Percentiles rank a stretch among this genome's conserved stretches.
Evolutionary conservation across 768 basidiomycete species (phyloP).

Genomic region (Boletus insuetus): DNA sequence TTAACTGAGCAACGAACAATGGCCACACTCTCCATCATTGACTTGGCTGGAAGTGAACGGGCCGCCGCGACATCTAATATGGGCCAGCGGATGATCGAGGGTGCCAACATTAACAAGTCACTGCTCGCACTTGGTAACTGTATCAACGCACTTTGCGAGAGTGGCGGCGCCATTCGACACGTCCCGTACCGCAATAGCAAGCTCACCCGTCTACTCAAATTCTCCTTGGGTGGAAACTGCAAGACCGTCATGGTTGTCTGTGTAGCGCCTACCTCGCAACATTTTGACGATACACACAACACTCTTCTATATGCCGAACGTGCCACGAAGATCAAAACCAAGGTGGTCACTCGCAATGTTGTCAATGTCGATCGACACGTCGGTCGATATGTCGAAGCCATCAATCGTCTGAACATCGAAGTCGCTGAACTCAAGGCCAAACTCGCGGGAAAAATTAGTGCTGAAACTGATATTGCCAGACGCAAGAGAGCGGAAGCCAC

Average conservation of each 20-base stretch:
- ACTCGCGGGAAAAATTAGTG: conserved; percentile 64
- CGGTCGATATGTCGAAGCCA: conserved; percentile 92
- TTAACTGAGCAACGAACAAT: conserved; percentile 79
- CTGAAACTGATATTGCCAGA: conserved; percentile 60
- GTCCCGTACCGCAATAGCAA: conserved; percentile 98
- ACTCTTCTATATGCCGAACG: conserved; percentile 97
- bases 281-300: conserved; percentile 99
- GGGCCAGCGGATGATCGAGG: conserved; percentile 98
- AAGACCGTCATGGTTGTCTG: conserved; percentile 99
- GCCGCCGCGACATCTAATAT: conserved; percentile 96
- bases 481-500: conserved; percentile 70
- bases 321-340: conserved; percentile 97
- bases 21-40: conserved; percentile 95
- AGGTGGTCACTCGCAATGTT: conserved; percentile 92
- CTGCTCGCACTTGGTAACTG: conserved; percentile 96
- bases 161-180: conserved; percentile 82
- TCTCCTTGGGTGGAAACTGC: conserved; percentile 97
- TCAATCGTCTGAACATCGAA: conserved; percentile 81
- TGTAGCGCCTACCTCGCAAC: conserved; percentile 88
- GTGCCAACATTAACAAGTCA: conserved; percentile 99
- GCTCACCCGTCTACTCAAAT: conserved; percentile 94
- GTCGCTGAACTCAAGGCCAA: conserved; percentile 85
- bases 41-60: conserved; percentile 95
- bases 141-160: conserved; percentile 97
- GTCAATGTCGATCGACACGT: conserved; percentile 95